Conservation (phyloP, 2,329 filamentous ascomycete species). For the Shiraia sp. region DNA sequence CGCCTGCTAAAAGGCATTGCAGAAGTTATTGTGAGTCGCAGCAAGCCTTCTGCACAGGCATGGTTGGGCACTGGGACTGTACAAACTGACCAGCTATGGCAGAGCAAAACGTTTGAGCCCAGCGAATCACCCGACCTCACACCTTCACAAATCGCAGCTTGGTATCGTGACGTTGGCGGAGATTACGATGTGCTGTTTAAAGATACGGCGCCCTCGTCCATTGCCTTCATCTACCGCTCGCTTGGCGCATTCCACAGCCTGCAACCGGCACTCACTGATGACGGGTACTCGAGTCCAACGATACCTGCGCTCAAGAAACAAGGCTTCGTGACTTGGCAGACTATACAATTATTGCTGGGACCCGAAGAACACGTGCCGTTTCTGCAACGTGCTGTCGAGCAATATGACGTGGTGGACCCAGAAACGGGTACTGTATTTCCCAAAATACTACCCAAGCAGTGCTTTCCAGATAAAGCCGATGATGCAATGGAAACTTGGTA, state of each 20-base stretch:
- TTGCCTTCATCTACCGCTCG: constrained; percentile 91
- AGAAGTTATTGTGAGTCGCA: constrained; percentile 48
- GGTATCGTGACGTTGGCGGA: constrained; percentile 54
- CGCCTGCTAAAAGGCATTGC: constrained; percentile 52
- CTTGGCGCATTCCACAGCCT: constrained; percentile 88
- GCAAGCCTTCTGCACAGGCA: neutral
- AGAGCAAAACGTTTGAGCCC: constrained; percentile 50
- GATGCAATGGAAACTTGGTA: constrained; percentile 86
- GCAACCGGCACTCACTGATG: constrained; percentile 66
- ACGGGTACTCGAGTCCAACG: constrained; percentile 73
- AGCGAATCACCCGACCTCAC: constrained; percentile 53
- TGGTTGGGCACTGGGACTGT: constrained; percentile 10
- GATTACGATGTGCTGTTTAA: constrained; percentile 70
- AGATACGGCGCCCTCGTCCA: constrained; percentile 69
- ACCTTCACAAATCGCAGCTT: constrained; percentile 53
- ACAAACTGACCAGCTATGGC: constrained; percentile 10
- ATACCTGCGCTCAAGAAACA: constrained; percentile 80
- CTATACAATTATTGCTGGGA: constrained; percentile 82
- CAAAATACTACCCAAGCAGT: constrained; percentile 66
- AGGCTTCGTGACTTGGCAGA: constrained; percentile 93
- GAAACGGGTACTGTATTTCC: constrained; percentile 63
- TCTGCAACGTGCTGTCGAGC: constrained; percentile 75
- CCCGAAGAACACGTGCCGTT: constrained; percentile 87
- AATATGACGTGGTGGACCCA: constrained; percentile 76
- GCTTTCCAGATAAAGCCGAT: constrained; percentile 74